These are phyloP conservation scores for Carex kokanica DNA, from an alignment of 176 grass and related monocot species.

Conservation along the genomic window DNA sequence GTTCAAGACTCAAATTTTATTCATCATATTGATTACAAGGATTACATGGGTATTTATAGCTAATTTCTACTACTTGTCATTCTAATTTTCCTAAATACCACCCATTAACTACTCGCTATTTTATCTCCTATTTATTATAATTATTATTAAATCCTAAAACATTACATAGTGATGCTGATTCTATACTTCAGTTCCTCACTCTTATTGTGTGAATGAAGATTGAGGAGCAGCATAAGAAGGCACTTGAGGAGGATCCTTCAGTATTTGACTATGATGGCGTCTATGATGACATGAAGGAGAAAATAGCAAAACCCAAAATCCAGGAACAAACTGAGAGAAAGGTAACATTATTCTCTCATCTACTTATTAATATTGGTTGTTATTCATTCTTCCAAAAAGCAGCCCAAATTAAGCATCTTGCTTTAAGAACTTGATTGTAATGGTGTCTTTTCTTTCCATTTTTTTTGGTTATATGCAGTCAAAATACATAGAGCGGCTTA, in stretches of 20 bases:
- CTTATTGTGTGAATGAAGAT: slow-evolving; percentile 35
- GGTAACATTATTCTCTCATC: slow-evolving; percentile 27
- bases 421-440: neutral
- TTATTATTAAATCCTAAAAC: no score
- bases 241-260: slow-evolving; percentile 82
- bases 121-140: no score
- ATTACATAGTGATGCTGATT: neutral
- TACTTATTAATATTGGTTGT: neutral
- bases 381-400: neutral
- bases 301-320: slow-evolving; percentile 67
- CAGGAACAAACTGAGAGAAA: slow-evolving; percentile 60
- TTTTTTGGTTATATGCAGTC: slow-evolving; percentile 42
- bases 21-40: no score
- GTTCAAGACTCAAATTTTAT: no score
- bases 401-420: neutral
- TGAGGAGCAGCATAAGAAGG: slow-evolving; percentile 85
- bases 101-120: no score
- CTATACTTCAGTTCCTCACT: neutral
- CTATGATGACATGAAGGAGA: slow-evolving; percentile 93
- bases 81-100: no score
- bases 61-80: no score
- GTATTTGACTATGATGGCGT: slow-evolving; percentile 88
- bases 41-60: no score
- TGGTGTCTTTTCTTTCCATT: neutral
- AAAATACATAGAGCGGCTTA: slow-evolving; percentile 86